Percentiles rank a stretch among this genome's conserved stretches.
Conservation (phyloP, 345 rosid genomes). For the Excoecaria agallocha region DNA sequence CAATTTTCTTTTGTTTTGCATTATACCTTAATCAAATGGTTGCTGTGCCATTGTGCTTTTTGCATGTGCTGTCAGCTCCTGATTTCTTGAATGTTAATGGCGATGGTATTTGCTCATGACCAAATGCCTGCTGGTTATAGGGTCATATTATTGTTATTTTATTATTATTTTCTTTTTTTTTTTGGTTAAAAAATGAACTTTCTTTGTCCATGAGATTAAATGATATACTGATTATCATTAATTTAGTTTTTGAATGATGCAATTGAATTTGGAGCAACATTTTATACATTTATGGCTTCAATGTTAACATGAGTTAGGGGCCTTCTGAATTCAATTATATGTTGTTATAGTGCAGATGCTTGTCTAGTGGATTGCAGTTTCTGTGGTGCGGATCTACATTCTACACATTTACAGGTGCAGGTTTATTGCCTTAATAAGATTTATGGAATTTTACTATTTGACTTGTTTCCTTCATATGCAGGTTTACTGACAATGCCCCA, state of each 20-base stretch:
- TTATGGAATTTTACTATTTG: not conserved
- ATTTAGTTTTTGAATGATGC: not conserved
- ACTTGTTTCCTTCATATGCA: not conserved
- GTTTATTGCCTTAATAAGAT: not conserved
- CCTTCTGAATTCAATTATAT: constrained; percentile 7
- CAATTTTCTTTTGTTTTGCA: not conserved
- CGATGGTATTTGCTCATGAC: not conserved
- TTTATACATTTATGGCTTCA: not conserved
- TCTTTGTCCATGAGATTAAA: not conserved
- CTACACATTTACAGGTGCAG: constrained; percentile 85
- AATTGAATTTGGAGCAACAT: not conserved
- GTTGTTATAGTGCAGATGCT: constrained; percentile 58
- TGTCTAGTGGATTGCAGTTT: constrained; percentile 81
- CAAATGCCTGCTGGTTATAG: not conserved
- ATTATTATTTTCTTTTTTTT: too few relatives aligned
- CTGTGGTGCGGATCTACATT: constrained; percentile 80
- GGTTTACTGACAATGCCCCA: not conserved
- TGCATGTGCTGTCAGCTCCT: not conserved
- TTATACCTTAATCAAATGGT: not conserved
- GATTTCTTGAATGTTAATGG: not conserved
- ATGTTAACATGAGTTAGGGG: not conserved
- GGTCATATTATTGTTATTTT: not conserved
- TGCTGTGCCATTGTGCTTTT: not conserved
- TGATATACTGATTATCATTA: not conserved
- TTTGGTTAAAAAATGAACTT: not conserved